A percentile compares a stretch with the other conserved stretches of the same genome.
Conservation (phyloP, 495 filamentous ascomycete genomes). For the Chaetomium cochliodes region DNA sequence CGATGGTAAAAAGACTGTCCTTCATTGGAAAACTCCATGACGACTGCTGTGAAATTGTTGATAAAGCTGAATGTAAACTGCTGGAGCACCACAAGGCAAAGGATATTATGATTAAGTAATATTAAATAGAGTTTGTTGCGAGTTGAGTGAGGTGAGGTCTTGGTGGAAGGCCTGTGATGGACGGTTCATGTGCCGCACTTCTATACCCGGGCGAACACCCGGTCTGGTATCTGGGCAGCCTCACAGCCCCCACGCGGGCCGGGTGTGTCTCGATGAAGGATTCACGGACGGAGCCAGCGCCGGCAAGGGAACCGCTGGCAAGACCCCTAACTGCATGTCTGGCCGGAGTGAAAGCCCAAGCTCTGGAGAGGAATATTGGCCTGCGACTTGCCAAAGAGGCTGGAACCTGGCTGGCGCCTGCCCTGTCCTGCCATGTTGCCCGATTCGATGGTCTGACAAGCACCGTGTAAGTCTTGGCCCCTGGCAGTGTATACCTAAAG, state of each 20-base stretch:
- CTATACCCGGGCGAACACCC: neutral
- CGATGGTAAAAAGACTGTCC: conserved; percentile 25
- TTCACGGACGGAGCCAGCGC: neutral
- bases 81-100: neutral
- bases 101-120: neutral
- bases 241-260: neutral
- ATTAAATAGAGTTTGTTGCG: neutral
- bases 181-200: neutral
- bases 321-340: neutral
- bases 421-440: neutral
- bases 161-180: neutral
- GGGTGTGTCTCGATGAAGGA: conserved; percentile 4
- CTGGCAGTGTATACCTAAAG: neutral
- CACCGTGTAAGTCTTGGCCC: neutral
- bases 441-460: neutral
- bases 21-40: conserved; percentile 25
- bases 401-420: neutral
- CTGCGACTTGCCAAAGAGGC: neutral
- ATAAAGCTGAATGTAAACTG: neutral
- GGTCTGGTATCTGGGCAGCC: no score
- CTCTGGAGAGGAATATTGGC: neutral
- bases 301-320: neutral
- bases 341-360: neutral
- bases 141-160: neutral
- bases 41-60: neutral